Base-by-base conservation (phyloP, 208 protist genomes). In the Balamuthia mandrillaris region DNA sequence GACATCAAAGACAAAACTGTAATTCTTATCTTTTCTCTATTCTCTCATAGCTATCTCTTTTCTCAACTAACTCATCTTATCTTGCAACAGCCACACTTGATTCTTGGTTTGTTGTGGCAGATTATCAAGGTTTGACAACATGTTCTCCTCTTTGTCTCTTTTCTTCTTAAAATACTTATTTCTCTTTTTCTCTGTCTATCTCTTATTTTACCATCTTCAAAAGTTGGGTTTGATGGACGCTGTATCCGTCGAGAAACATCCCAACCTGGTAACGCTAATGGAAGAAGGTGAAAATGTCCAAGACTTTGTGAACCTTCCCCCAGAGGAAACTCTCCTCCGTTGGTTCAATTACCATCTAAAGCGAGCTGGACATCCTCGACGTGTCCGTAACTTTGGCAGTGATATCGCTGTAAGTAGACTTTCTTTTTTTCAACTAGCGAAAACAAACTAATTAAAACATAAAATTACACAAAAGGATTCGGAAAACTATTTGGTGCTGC, bases 271-370 rank as follows among this genome's bases (percentile, higher is more conserved):
- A 29, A 56, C 85, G 52, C 85, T 96, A 0, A 85, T 96, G 21
- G 60, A 94, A 37, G 81, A 85, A 31, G 94, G 93, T 35, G 95
- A 96, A 86, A 85, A 83, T 16, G 74, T 96, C 33, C 81, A 31
- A 37, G 92, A 92, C 87, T 79, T 94, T 5, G 29, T 95, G 5
- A 94, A 95, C 79, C 29, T 94, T 4, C 60, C 83, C 37, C 90
- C 92, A 14, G 92, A 95, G 37, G 56, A 93, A 31, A 93, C 95
- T 31, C 87, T 96, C 3, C 72, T 96, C 1, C 86, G 94, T 52
- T 96, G 95, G 95, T 84, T 96, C 70, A 96, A 96, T 88, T 96
- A 94, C 84, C 95, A 96, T 37, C 85, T 96, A 4, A 49, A 33
- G 10, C 74, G 72, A 2, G 94, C 94, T n/a, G 92, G 91, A 29